Conservation (phyloP, 148 eudicot species). For the Rhododendron henanense region DNA sequence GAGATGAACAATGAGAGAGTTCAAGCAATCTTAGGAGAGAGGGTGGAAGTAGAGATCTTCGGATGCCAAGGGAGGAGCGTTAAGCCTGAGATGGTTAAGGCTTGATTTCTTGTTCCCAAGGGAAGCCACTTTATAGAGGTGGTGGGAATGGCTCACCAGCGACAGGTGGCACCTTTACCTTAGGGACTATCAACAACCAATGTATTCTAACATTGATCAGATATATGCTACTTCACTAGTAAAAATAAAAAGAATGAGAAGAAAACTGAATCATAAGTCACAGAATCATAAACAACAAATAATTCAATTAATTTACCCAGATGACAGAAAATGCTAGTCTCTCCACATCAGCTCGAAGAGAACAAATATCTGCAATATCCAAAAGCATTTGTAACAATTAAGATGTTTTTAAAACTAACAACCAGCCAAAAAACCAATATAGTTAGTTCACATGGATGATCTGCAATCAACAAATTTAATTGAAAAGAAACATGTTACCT, state of each 20-base stretch:
- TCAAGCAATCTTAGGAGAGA: background rate
- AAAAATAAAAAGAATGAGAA: background rate
- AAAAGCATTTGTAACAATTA: background rate
- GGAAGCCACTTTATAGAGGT: background rate
- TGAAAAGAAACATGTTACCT: conserved; percentile 36
- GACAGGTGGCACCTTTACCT: background rate
- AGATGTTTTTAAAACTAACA: background rate
- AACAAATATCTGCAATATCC: conserved; percentile 75
- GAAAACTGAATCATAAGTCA: background rate
- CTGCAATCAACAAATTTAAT: background rate
- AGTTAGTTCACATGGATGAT: background rate
- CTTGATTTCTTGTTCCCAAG: background rate
- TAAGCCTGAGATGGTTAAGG: background rate
- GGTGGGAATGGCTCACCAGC: background rate
- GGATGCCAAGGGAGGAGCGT: background rate
- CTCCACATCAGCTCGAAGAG: conserved; percentile 92
- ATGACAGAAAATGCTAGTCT: conserved; percentile 93
- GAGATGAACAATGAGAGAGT: background rate
- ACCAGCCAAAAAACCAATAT: background rate
- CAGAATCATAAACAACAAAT: background rate
- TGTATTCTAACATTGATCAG: background rate
- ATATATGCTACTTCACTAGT: background rate
- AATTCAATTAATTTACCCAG: conserved; percentile 47
- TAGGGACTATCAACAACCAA: background rate
- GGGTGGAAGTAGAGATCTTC: background rate